Base-by-base conservation (phyloP, 805 yeast species). In the Suhomyces prunicola region DNA sequence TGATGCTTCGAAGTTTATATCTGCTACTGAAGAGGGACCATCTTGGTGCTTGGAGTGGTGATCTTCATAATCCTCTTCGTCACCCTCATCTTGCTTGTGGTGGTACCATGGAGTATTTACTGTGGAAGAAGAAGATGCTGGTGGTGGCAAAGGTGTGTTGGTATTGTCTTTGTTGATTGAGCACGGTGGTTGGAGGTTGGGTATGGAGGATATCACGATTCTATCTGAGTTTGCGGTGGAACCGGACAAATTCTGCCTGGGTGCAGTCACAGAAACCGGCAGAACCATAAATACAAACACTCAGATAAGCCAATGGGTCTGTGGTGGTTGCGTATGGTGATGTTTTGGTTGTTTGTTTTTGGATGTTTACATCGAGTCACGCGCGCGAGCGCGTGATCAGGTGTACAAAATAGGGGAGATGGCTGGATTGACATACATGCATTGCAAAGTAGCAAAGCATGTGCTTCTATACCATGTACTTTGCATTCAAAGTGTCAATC, bases 1-100 rank as follows among this genome's bases (percentile, higher is more conserved):
- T 13, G 67, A 63, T 1, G 67, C 67, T 2, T 61, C 61, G 35
- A 61, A 35, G 19, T 55, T 55, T 49, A 47, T 47, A 6, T 51
- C 54, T 10, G 23, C 29, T n/a, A n/a, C n/a, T n/a, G n/a, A n/a
- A 33, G 36, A 33, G 13, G 36, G 12, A 22, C 19, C 17, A 15
- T 13, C 8, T 29, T 29, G 33, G 3, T 17, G 13, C 24, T 39
- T 39, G n/a, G 42, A 10, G 9, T 17, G 13, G 19, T 19, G 19
- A 17, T 46, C 53, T 7, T 47, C 50, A 8, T 56, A 55, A 19
- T 56, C 59, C 4, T 53, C 54, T 2, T 46, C 50, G 15, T 52
- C 52, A 2, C 19, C 3, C 13, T 50, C 39, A 22, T 36, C n/a
- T 29, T 51, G 52, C n/a, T 41, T 51, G 27, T 42, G 47, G 7